These are phyloP conservation scores for Somion occarium DNA, from an alignment of 1,284 basidiomycete species.

Conservation along the genomic window DNA sequence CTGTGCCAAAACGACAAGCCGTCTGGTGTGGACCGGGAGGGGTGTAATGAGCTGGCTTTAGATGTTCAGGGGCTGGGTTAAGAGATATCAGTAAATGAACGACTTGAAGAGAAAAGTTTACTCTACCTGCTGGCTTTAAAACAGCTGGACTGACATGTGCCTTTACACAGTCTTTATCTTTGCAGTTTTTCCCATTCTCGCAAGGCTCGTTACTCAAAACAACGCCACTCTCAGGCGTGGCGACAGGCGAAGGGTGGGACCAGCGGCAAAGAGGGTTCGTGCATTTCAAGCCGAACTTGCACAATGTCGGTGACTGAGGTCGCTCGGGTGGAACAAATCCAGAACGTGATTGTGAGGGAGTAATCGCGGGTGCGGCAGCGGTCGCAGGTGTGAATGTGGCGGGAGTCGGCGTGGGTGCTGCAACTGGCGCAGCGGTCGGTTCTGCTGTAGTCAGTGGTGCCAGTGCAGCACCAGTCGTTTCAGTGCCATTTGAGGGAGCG, in stretches of 20 bases:
- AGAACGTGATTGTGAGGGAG: constrained; percentile 29
- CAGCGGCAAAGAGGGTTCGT: constrained; percentile 83
- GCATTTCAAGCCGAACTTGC: constrained; percentile 89
- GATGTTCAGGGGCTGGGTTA: constrained; percentile 2
- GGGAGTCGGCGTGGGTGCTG: constrained; percentile 15
- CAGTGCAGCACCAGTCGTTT: constrained; percentile 7
- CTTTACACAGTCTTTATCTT: constrained; percentile 87
- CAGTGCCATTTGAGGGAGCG: constrained; percentile 1
- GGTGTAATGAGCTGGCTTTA: constrained; percentile 16
- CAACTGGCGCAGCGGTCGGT: constrained; percentile 14
- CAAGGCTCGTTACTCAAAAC: constrained; percentile 90
- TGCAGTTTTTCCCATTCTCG: constrained; percentile 79
- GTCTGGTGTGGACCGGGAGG: constrained; percentile 9
- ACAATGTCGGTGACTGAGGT: constrained; percentile 80
- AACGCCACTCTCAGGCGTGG: constrained; percentile 87
- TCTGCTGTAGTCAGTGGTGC: constrained; percentile 7
- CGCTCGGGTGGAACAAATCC: constrained; percentile 64
- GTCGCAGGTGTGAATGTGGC: constrained; percentile 28
- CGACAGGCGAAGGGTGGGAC: constrained; percentile 89
- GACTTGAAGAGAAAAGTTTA: constrained; percentile 4
- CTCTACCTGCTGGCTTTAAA: constrained; percentile 54
- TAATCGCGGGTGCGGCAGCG: constrained; percentile 27
- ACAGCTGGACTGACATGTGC: constrained; percentile 85
- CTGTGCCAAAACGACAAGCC: constrained; percentile 4
- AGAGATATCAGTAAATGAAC: not conserved